Evolutionary conservation across 768 basidiomycete genomes (phyloP).

Genomic region (Trametes cinnabarina): DNA sequence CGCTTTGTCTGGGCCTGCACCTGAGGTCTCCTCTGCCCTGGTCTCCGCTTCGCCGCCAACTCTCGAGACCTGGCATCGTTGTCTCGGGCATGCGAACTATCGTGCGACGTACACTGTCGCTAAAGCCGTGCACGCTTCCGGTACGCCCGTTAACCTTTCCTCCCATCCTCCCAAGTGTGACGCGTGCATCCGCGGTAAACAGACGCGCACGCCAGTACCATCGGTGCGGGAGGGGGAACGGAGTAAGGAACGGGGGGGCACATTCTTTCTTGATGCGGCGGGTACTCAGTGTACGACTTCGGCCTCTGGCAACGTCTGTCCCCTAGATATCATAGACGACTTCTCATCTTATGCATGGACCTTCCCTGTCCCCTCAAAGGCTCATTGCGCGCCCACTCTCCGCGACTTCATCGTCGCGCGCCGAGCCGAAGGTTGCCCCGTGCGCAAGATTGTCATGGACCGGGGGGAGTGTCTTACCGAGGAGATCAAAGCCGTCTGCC

Average conservation of each 20-base stretch:
- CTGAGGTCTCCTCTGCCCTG: neutral
- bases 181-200: constrained; percentile 39
- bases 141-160: constrained; percentile 27
- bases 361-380: constrained; percentile 34
- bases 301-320: constrained; percentile 10
- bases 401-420: constrained; percentile 30
- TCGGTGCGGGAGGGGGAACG: constrained; percentile 25
- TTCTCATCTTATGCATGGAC: constrained; percentile 30
- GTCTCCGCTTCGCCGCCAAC: neutral
- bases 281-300: constrained; percentile 1
- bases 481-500: neutral
- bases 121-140: constrained; percentile 5
- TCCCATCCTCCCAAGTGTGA: constrained; percentile 30
- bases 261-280: constrained; percentile 34
- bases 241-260: constrained; percentile 21
- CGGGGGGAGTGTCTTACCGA: constrained; percentile 26
- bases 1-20: constrained; percentile 1
- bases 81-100: constrained; percentile 27
- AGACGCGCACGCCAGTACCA: constrained; percentile 34
- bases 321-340: constrained; percentile 38
- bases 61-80: constrained; percentile 26
- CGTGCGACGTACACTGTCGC: constrained; percentile 18
- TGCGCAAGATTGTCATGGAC: constrained; percentile 21
- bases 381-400: constrained; percentile 24
- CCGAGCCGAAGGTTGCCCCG: constrained; percentile 24